Evolutionary conservation across 306 rosid species (phyloP).

Genomic region (Pachyrhizus erosus): DNA sequence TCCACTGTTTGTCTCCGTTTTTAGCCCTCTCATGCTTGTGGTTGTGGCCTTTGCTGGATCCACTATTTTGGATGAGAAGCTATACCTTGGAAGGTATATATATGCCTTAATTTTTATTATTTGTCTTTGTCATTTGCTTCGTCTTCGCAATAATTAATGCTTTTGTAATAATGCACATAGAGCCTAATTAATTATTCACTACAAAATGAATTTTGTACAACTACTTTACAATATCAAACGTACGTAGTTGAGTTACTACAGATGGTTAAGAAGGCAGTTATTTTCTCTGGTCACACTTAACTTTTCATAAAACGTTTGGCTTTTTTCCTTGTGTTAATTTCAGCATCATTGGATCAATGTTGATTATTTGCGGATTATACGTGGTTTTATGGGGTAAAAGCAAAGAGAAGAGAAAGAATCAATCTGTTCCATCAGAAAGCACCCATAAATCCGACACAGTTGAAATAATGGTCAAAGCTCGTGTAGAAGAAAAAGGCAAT

Average conservation of each 20-base stretch:
- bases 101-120: not conserved
- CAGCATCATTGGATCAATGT: conserved; percentile 49
- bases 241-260: not conserved
- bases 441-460: not conserved
- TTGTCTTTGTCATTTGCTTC: not conserved
- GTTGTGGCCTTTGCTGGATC: conserved; percentile 45
- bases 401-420: conserved; percentile 47
- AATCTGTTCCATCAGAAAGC: not conserved
- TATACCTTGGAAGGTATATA: conserved; percentile 49
- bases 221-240: not conserved
- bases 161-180: not conserved
- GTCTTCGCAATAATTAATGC: not conserved
- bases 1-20: conserved; percentile 46
- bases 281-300: not conserved
- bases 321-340: not conserved
- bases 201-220: not conserved
- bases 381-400: conserved; percentile 57
- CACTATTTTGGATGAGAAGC: conserved; percentile 45
- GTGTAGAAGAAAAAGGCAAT: not conserved
- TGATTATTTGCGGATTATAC: conserved; percentile 56
- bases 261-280: not conserved
- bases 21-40: conserved; percentile 44
- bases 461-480: conserved; percentile 1
- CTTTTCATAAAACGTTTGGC: not conserved
- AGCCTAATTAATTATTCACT: not conserved